phyloP scores from a whole-genome alignment of 345 rosid genomes.

The Lepidium sativum region DNA sequence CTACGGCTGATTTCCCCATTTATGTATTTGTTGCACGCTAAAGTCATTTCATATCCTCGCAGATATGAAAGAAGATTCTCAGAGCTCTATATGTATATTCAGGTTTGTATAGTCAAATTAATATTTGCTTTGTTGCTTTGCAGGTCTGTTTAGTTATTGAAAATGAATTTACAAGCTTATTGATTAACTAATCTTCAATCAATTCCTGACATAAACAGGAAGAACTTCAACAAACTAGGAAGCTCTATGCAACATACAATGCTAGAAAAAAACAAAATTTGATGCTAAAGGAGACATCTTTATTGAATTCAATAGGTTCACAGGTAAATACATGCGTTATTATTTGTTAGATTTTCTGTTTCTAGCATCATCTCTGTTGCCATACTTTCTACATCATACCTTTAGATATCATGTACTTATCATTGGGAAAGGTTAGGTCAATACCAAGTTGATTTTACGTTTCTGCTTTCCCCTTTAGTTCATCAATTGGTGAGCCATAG shows the following conservation, averaged over 20 bases:
- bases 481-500: not conserved
- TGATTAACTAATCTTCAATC: not conserved
- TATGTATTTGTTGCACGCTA: not conserved
- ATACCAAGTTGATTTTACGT: not conserved
- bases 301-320: conserved; percentile 68
- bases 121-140: conserved; percentile 5
- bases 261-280: conserved; percentile 76
- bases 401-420: not conserved
- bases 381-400: not conserved
- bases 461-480: not conserved
- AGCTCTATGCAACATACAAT: conserved; percentile 73
- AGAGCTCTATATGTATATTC: conserved; percentile 68
- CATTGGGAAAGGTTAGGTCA: not conserved
- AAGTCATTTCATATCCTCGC: conserved; percentile 20
- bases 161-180: not conserved
- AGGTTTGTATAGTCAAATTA: conserved; percentile 35
- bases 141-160: not conserved
- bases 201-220: conserved; percentile 36
- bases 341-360: not conserved
- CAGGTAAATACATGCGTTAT: conserved; percentile 40
- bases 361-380: not conserved
- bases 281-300: conserved; percentile 81
- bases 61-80: conserved; percentile 75
- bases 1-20: not conserved
- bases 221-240: conserved; percentile 65